Conservation (phyloP, 495 filamentous ascomycete genomes). For the Mycothermus thermophilus region DNA sequence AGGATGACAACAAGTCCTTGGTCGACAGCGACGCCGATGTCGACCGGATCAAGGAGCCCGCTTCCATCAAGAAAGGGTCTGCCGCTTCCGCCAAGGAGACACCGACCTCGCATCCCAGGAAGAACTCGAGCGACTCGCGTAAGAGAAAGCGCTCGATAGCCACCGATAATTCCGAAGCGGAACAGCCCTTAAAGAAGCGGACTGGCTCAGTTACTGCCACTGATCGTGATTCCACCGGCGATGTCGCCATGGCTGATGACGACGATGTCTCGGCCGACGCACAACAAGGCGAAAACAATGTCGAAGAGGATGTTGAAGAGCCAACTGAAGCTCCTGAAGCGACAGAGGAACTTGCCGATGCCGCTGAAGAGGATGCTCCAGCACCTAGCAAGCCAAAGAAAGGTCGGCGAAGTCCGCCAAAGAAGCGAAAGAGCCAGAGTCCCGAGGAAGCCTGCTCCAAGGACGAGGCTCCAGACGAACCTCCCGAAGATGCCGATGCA, state of each 20-base stretch:
- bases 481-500: constrained; percentile 16
- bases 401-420: constrained; percentile 25
- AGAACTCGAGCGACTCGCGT: constrained; percentile 26
- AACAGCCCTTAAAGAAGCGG: constrained; percentile 45
- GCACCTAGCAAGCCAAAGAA: constrained; percentile 20
- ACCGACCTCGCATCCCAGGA: constrained; percentile 4
- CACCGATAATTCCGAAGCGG: constrained; percentile 30
- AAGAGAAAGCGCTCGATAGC: constrained; percentile 39
- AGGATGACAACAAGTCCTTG: constrained; percentile 23
- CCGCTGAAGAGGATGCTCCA: constrained; percentile 15
- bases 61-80: constrained; percentile 17
- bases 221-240: constrained; percentile 21
- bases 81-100: constrained; percentile 8
- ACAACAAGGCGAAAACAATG: constrained; percentile 27
- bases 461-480: constrained; percentile 20
- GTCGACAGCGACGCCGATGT: constrained; percentile 21
- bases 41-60: constrained; percentile 11
- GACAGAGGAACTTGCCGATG: constrained; percentile 14
- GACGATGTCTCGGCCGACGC: constrained; percentile 27
- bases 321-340: constrained; percentile 10
- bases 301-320: constrained; percentile 26
- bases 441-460: constrained; percentile 15
- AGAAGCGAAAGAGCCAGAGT: constrained; percentile 26
- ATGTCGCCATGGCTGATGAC: constrained; percentile 29
- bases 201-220: constrained; percentile 33